Conservation (phyloP, 371 early-diverging fungal species). For the Actinomortierella wolfii region DNA sequence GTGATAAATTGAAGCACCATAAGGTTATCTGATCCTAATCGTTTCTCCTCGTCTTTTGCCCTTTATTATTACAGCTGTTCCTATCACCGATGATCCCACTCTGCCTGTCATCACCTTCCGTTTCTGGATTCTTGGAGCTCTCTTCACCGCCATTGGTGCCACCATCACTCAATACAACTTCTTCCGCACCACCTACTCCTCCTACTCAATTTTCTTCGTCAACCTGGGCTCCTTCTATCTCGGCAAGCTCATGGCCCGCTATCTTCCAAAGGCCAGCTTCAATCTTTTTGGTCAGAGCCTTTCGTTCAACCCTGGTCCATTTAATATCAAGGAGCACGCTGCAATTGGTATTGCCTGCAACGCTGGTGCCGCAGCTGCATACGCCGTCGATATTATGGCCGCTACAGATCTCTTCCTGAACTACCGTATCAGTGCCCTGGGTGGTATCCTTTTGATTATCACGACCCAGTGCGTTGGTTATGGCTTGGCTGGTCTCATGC, state of each 20-base stretch:
- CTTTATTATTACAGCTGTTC: slow-evolving; percentile 36
- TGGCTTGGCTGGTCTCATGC: slow-evolving; percentile 80
- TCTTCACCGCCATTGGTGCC: slow-evolving; percentile 65
- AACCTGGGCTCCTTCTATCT: slow-evolving; percentile 38
- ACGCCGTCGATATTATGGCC: slow-evolving; percentile 54
- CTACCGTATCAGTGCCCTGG: slow-evolving; percentile 49
- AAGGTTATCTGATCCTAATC: no score
- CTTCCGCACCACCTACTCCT: slow-evolving; percentile 36
- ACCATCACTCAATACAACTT: slow-evolving; percentile 51
- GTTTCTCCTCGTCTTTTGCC: no score
- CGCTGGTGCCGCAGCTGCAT: slow-evolving; percentile 36
- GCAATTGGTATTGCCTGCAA: slow-evolving; percentile 46
- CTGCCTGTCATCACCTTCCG: slow-evolving; percentile 71
- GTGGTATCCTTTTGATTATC: slow-evolving; percentile 56
- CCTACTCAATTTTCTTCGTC: slow-evolving; percentile 47
- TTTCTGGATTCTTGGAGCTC: slow-evolving; percentile 65
- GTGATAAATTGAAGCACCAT: slow-evolving; percentile 30
- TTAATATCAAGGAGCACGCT: slow-evolving; percentile 59
- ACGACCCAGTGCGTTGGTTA: slow-evolving; percentile 78
- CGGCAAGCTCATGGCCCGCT: slow-evolving; percentile 41
- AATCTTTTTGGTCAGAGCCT: slow-evolving; percentile 11
- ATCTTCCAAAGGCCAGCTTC: slow-evolving; percentile 24
- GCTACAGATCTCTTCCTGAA: slow-evolving; percentile 59
- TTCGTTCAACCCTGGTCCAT: slow-evolving; percentile 53
- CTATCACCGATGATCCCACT: slow-evolving; percentile 61